phyloP scores from a whole-genome alignment of 257 asterid genomes.

The Jaltomata sinuosa region DNA sequence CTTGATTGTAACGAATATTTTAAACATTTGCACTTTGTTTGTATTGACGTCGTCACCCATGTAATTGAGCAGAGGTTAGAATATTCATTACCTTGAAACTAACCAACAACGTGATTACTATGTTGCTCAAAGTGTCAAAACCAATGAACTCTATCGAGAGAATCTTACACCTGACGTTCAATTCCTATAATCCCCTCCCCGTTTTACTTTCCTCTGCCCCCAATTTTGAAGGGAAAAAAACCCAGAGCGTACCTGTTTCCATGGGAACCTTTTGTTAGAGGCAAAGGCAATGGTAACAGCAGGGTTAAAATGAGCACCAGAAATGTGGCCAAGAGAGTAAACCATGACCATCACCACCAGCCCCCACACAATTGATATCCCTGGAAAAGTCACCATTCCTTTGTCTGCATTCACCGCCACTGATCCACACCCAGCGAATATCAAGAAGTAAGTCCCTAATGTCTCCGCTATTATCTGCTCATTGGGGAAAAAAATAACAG shows the following conservation, averaged over 20 bases:
- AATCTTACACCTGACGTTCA: too few species aligned
- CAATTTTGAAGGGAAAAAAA: not conserved
- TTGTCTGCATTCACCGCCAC: constrained; percentile 61
- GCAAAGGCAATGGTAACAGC: constrained; percentile 89
- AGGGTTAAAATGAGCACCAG: constrained; percentile 93
- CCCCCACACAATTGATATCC: constrained; percentile 75
- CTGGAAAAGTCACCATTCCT: constrained; percentile 55
- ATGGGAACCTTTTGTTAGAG: constrained; percentile 64
- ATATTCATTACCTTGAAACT: not conserved
- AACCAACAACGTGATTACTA: not conserved
- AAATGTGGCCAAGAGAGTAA: constrained; percentile 76
- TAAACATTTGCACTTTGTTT: not conserved
- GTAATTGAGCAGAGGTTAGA: not conserved
- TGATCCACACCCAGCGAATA: constrained; percentile 71
- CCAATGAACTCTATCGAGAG: not conserved
- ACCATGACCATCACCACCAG: constrained; percentile 80
- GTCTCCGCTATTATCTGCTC: constrained; percentile 68
- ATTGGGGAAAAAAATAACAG: too few species aligned
- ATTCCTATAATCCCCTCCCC: too few species aligned
- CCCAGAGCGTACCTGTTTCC: constrained; percentile 47
- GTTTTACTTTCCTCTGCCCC: too few species aligned
- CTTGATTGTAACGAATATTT: not conserved
- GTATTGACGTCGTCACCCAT: not conserved
- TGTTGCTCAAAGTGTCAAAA: not conserved
- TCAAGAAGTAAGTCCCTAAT: constrained; percentile 65